Percentiles rank a stretch among this genome's conserved stretches.
phyloP scores from a whole-genome alignment of 441 rosid species.

The Melianthus villosus region DNA sequence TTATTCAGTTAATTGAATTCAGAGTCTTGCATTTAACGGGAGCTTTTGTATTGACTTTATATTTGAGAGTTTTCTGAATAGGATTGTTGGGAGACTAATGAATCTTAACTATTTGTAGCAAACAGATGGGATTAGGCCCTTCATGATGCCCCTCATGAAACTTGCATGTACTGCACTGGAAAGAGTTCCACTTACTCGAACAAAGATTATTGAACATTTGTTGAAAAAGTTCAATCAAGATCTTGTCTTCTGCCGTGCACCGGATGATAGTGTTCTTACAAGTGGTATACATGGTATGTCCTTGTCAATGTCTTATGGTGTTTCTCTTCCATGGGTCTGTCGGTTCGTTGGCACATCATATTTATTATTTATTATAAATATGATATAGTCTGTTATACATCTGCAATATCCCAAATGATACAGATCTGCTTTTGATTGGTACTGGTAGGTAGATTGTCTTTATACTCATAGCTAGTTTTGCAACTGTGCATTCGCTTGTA shows the following conservation, averaged over 20 bases:
- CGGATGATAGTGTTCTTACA: slow-evolving; percentile 46
- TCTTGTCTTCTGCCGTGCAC: slow-evolving; percentile 75
- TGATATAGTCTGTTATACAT: too few species aligned
- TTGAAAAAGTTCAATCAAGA: slow-evolving; percentile 65
- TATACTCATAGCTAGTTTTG: too few species aligned
- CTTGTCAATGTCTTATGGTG: too few species aligned
- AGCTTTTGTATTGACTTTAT: neutral
- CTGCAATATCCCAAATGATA: too few species aligned
- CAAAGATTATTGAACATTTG: slow-evolving; percentile 47
- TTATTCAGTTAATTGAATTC: too few species aligned
- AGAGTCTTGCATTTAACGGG: neutral
- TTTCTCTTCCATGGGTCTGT: too few species aligned
- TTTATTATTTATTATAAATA: too few species aligned
- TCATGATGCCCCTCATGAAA: slow-evolving; percentile 87
- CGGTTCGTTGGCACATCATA: too few species aligned
- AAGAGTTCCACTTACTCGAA: slow-evolving; percentile 75
- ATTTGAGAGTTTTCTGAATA: neutral
- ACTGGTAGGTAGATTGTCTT: too few species aligned
- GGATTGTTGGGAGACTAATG: slow-evolving; percentile 14
- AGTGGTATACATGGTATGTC: slow-evolving; percentile 48
- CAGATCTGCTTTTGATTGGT: too few species aligned
- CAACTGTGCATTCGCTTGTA: too few species aligned
- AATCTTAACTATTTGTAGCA: slow-evolving; percentile 26
- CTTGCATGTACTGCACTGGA: slow-evolving; percentile 86
- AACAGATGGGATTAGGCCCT: slow-evolving; percentile 86